Evolutionary conservation across 164 flowering plant species (phyloP), one percentile per base, ranked within the genome.

Genomic region (Piper betle): DNA sequence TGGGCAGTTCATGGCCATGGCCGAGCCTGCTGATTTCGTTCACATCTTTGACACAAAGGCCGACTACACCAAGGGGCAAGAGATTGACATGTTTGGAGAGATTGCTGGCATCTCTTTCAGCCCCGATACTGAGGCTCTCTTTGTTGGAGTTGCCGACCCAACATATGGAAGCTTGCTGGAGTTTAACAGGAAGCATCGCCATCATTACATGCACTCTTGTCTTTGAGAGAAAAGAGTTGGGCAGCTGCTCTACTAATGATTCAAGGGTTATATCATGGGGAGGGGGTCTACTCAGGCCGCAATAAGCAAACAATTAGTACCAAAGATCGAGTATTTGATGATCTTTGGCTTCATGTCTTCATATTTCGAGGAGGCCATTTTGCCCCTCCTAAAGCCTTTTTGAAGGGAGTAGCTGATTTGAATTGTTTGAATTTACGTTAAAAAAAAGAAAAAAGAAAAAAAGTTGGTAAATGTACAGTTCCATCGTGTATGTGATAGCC

Each of bases 1-100:
- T 59, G 96, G 98, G 15, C 80, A 77, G 12, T 92, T 84, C 69
- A 65, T 92, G 86, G 93, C 96, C 4, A 85, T 86, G 90, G 91
- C 96, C 4, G 98, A 92, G 77, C 87, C 93, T 3, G 98, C 98
- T 16, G 98, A 92, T 72, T 92, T 89, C 64, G 90, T 92, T 59
- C 96, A 89, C 59, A 66, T 92, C 25, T 81, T 73, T 19, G 87
- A 87, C 58, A 69, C 87, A 1, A 55, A 66, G 11, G 71, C 90
- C 4, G 87, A 81, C 33, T 92, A 83, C 62, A 55, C 46, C n/a
- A 71, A 61, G 33, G 73, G 38, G 3, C 98, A 92, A 66, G 96
- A 86, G 66, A 84, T 92, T 17, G 98, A 92, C 69, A 66, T 87
- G 38, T 92, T 92, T 66, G 98, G 98, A 1, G 98, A 92, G 76